Conservation (phyloP, 805 yeast species). For the Starmera amethionina region DNA sequence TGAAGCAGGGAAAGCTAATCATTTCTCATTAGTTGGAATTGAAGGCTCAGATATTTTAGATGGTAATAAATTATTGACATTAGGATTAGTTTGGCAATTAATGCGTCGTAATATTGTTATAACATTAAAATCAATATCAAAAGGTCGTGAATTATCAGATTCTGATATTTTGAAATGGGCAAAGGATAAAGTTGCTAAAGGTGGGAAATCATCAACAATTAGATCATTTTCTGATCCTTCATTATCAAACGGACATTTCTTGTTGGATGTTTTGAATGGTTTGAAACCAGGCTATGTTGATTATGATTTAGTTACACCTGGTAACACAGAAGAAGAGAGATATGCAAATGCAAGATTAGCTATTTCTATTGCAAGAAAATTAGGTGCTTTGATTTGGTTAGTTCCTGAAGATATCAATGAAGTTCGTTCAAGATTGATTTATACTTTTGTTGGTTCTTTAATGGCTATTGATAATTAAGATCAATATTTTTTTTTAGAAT, state of each 20-base stretch:
- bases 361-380: slow-evolving; percentile 93
- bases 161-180: slow-evolving; percentile 91
- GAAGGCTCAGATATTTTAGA: slow-evolving; percentile 97
- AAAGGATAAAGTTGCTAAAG: slow-evolving; percentile 71
- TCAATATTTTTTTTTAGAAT: not conserved
- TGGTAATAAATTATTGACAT: slow-evolving; percentile 79
- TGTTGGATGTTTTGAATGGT: slow-evolving; percentile 86
- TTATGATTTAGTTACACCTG: slow-evolving; percentile 79
- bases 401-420: slow-evolving; percentile 99
- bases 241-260: slow-evolving; percentile 67
- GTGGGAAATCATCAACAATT: slow-evolving; percentile 64
- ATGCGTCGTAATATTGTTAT: slow-evolving; percentile 92
- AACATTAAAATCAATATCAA: slow-evolving; percentile 65
- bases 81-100: slow-evolving; percentile 96
- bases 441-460: slow-evolving; percentile 91
- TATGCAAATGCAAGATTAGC: slow-evolving; percentile 96
- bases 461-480: slow-evolving; percentile 51
- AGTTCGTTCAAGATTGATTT: slow-evolving; percentile 86
- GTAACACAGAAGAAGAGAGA: slow-evolving; percentile 71
- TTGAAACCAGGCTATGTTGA: slow-evolving; percentile 97
- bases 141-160: slow-evolving; percentile 74
- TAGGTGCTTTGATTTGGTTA: slow-evolving; percentile 96
- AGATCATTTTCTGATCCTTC: slow-evolving; percentile 83
- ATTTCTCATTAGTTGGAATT: slow-evolving; percentile 91
- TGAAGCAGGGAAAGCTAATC: slow-evolving; percentile 85